These are phyloP conservation scores for Wickerhamomyces queroliae DNA, from an alignment of 805 yeast species.

Conservation along the genomic window DNA sequence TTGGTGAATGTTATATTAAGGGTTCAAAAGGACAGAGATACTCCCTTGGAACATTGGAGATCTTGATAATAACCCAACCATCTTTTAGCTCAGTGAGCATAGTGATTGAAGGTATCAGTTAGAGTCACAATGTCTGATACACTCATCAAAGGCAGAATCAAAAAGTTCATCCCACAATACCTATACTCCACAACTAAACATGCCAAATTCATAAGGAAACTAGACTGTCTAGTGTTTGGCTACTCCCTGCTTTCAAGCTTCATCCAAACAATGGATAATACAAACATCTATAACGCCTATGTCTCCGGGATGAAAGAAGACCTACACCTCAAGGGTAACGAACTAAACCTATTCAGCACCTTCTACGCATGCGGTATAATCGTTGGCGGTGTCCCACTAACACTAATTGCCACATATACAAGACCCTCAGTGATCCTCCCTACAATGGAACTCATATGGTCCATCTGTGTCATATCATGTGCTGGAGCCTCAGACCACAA, in stretches of 20 bases:
- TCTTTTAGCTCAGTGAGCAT: too few species aligned
- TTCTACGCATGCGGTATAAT: slow-evolving; percentile 53
- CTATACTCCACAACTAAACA: slow-evolving; percentile 25
- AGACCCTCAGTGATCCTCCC: slow-evolving; percentile 37
- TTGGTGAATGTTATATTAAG: too few species aligned
- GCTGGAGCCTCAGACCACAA: slow-evolving; percentile 29
- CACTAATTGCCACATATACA: slow-evolving; percentile 44
- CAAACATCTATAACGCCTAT: slow-evolving; percentile 59
- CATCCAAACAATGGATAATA: slow-evolving; percentile 57
- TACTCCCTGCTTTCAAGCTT: slow-evolving; percentile 57
- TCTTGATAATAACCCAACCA: too few species aligned
- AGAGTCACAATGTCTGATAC: too few species aligned
- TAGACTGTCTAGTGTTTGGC: slow-evolving; percentile 46
- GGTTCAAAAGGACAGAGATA: too few species aligned
- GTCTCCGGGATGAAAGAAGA: slow-evolving; percentile 58
- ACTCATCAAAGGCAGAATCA: too few species aligned
- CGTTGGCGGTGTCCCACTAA: slow-evolving; percentile 49
- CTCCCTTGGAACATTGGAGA: too few species aligned
- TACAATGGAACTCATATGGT: slow-evolving; percentile 52
- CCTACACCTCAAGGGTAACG: slow-evolving; percentile 51
- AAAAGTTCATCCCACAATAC: slow-evolving; percentile 8
- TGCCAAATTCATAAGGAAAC: slow-evolving; percentile 37
- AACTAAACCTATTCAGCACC: slow-evolving; percentile 51
- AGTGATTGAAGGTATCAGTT: too few species aligned
- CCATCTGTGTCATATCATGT: slow-evolving; percentile 48